Base-by-base conservation (phyloP, 352 stramenopile species). In the Phytophthora boehmeriae region DNA sequence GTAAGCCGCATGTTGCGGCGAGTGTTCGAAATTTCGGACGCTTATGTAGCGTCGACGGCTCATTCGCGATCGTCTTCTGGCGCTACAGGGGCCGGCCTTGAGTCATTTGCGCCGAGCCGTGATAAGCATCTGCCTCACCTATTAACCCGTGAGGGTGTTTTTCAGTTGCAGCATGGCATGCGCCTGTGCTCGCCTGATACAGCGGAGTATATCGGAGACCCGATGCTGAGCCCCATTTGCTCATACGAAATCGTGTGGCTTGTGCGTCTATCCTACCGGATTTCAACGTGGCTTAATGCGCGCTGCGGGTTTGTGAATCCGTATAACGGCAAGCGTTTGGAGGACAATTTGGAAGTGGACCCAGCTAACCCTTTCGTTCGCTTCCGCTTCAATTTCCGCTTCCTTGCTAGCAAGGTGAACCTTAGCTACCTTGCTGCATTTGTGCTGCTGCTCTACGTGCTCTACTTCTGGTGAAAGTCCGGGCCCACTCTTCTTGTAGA, bases 301-400 rank as follows among this genome's bases (percentile, higher is more conserved):
- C 71, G 85, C 23, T 78, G 89, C 42, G 86, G 82, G 1, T 77
- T 96, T 22, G 63, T 58, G 41, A 90, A 80, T 17, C 81, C 85
- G 42, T 95, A 93, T 62, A 59, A 80, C 23, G 80, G 83, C 54
- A 85, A 84, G 45, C 70, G 69, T 17, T 79, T 95, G 17, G 77
- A 91, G 32, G 82, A 92, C 68, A 95, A 95, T 44, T 27, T 90
- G 13, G 60, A 83, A 38, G 78, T 93, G 36, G 79, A 91, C 45
- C 67, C 83, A 23, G 59, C 56, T 4, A 71, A 53, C 44, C 55
- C 57, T 8, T 78, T 80, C 32, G 61, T 65, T 35, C 48, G 58
- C 13, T 96, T 96, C 65, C 85, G 83, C 23, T 91, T 94, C 70
- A 93, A 96, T 69, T 77, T 96, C 47, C 87, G 87, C 62, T 96